A percentile compares a stretch with the other conserved stretches of the same genome.
Evolutionary conservation across 2,329 filamentous ascomycete species (phyloP).

Genomic region (Curvularia spicifera): DNA sequence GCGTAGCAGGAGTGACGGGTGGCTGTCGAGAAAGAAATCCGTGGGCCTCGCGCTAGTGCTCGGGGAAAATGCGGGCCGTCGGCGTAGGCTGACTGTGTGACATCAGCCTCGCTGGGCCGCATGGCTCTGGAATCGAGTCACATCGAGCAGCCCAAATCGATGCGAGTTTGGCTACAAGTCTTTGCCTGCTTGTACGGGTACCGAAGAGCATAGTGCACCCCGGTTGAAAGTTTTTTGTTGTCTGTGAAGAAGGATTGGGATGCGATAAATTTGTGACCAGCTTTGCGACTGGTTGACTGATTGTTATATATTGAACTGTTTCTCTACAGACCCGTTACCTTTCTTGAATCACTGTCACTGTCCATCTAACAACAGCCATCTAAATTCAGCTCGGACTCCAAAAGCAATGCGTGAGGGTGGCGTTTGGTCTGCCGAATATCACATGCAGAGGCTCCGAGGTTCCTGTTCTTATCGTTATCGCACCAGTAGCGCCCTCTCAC

Average conservation of each 20-base stretch:
- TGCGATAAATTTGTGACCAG: constrained; percentile 12
- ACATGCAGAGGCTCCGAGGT: neutral
- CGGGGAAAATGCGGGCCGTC: constrained; percentile 32
- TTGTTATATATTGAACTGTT: neutral
- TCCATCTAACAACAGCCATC: neutral
- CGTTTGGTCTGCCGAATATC: neutral
- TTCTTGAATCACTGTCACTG: too few relatives aligned
- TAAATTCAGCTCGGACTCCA: neutral
- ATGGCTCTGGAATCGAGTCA: neutral
- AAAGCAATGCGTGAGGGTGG: neutral
- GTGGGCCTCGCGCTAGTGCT: constrained; percentile 30
- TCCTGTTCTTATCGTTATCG: constrained; percentile 19
- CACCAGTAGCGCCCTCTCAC: constrained; percentile 19
- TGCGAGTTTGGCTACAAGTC: neutral
- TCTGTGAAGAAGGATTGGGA: constrained; percentile 4
- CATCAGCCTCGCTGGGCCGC: constrained; percentile 14
- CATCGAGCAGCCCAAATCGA: neutral
- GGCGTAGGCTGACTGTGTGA: constrained; percentile 17
- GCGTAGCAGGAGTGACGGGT: constrained; percentile 18
- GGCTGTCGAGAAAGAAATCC: constrained; percentile 29
- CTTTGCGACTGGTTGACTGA: neutral
- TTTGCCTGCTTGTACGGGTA: neutral
- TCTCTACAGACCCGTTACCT: neutral
- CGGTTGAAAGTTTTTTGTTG: neutral
- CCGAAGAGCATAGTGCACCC: neutral